Percentiles rank a stretch among this genome's conserved stretches.
Conservation (phyloP, 176 grass and related monocot species). For the Lolium multiflorum region DNA sequence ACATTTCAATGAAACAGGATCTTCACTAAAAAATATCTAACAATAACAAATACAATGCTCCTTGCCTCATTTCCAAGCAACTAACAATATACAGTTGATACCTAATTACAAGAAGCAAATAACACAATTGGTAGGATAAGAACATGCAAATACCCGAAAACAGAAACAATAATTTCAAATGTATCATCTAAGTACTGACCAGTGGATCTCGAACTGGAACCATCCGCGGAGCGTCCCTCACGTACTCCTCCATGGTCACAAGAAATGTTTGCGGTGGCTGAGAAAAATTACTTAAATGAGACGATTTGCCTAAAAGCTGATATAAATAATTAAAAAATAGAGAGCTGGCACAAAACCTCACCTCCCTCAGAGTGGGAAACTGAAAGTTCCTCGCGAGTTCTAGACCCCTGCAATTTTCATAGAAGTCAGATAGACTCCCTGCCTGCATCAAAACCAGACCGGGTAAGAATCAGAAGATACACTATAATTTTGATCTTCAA, state of each 20-base stretch:
- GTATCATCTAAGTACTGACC: slow-evolving; percentile 58
- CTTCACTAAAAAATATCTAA: not conserved
- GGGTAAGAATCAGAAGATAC: not conserved
- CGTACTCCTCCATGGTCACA: slow-evolving; percentile 96
- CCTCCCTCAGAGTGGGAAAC: slow-evolving; percentile 98
- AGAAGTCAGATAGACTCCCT: slow-evolving; percentile 94
- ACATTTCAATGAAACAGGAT: not conserved
- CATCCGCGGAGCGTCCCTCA: slow-evolving; percentile 92
- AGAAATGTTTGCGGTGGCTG: slow-evolving; percentile 99
- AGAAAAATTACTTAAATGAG: slow-evolving; percentile 47
- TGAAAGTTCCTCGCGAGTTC: slow-evolving; percentile 98
- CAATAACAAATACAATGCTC: slow-evolving; percentile 26
- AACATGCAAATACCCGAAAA: slow-evolving; percentile 13
- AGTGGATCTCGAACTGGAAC: slow-evolving; percentile 84
- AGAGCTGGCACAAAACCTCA: slow-evolving; percentile 34
- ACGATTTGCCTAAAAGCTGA: slow-evolving; percentile 25
- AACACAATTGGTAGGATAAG: not conserved
- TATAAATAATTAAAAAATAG: slow-evolving; percentile 22
- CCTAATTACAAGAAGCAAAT: slow-evolving; percentile 7
- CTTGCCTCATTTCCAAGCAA: not conserved
- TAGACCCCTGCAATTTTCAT: slow-evolving; percentile 91
- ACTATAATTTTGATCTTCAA: not conserved
- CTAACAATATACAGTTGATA: not conserved
- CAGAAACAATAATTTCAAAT: not conserved
- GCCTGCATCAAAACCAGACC: slow-evolving; percentile 63